Base-by-base conservation (phyloP, 164 flowering plant genomes). In the Dillenia turbinata region DNA sequence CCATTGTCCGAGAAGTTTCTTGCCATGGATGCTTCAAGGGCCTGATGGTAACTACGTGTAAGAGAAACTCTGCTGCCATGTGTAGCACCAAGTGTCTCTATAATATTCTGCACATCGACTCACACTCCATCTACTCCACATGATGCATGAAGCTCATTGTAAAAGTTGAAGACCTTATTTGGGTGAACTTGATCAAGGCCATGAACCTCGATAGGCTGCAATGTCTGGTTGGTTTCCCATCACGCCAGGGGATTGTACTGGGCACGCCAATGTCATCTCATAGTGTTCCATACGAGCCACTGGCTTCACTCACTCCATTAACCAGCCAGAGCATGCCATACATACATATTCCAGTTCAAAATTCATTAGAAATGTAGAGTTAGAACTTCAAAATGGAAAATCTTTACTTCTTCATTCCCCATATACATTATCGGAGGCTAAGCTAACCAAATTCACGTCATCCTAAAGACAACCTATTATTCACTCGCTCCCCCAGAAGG, bases 221-320 rank as follows among this genome's bases (percentile, higher is more conserved):
- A 89, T 79, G 75, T 89, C 97, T n/a, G 88, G 91, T 64, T 90
- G 95, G 80, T 93, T 90, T 33, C 92, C 97, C 61, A 75, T 12
- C 5, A 94, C 88, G 44, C 97, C 98, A 0, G 91, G 93, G 9
- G 96, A 89, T 68, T 74, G 83, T 44, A 90, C 85, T 2, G 97
- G 97, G 64, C 86, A 93, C 16, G 92, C 90, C 69, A 93, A 63
- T 33, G 87, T 75, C 16, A 73, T 70, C 60, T 89, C 92, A 40
- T 87, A 93, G 63, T 87, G 94, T 60, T 91, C 97, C 93, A 94
- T 81, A 2, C 95, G 66, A 63, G 85, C 93, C 8, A 84, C 79
- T 9, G 98, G 98, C 26, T 87, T 87, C 58, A 94, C 98, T 45
- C 98, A 44, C 98, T 96, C 97, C 98, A 94, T 67, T 94, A 94